Conservation (phyloP, 331 rosid species). For the Ulmus americana region DNA sequence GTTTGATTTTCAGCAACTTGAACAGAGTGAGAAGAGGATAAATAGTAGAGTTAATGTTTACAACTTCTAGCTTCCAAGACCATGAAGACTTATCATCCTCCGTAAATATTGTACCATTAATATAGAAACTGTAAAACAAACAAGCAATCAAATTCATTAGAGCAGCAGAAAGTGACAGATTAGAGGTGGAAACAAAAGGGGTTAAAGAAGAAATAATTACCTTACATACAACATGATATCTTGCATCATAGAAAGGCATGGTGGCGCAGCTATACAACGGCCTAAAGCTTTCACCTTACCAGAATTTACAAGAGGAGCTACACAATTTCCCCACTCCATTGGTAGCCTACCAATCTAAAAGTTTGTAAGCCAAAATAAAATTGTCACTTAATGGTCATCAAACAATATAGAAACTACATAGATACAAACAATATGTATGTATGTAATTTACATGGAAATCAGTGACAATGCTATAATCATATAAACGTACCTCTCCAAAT, state of each 20-base stretch:
- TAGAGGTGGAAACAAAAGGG: background rate
- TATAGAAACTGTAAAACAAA: constrained; percentile 49
- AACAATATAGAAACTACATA: too few species aligned
- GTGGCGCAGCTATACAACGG: constrained; percentile 60
- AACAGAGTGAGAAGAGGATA: constrained; percentile 60
- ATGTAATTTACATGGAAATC: background rate
- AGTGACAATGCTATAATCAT: background rate
- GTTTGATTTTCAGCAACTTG: constrained; percentile 52
- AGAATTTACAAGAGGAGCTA: constrained; percentile 54
- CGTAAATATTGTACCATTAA: constrained; percentile 43
- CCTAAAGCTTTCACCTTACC: constrained; percentile 53
- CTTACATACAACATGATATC: constrained; percentile 62
- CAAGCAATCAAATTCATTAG: constrained; percentile 12
- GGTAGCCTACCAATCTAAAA: constrained; percentile 80
- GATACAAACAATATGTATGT: too few species aligned
- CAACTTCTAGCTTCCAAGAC: constrained; percentile 67
- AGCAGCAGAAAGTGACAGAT: background rate
- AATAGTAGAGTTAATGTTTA: constrained; percentile 38
- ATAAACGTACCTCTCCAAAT: constrained; percentile 54
- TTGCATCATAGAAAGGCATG: constrained; percentile 55
- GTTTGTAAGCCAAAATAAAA: background rate
- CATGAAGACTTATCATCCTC: constrained; percentile 43
- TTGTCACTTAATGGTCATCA: background rate
- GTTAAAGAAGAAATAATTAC: constrained; percentile 24
- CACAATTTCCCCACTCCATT: constrained; percentile 75